Conservation (phyloP, 352 stramenopile species). For the Globisporangium spinosum region DNA sequence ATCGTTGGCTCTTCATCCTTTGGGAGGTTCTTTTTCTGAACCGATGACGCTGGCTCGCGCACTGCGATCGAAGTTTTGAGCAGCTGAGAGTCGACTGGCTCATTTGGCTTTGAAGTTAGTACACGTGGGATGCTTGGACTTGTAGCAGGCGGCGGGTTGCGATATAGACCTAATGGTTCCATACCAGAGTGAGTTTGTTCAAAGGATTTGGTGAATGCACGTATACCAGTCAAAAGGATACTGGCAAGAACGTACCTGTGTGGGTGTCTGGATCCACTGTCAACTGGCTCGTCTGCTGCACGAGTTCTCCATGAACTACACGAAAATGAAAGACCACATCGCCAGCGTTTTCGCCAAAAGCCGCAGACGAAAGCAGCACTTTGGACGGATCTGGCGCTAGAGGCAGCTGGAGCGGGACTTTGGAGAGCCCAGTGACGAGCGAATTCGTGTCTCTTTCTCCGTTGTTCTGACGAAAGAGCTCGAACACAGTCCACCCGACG, state of each 20-base stretch:
- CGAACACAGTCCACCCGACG: constrained; percentile 41
- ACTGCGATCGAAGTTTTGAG: neutral
- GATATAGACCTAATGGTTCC: constrained; percentile 9
- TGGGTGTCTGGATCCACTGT: constrained; percentile 34
- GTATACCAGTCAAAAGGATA: neutral
- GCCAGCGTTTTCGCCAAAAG: constrained; percentile 11
- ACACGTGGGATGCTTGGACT: too few relatives aligned
- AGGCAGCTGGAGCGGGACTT: constrained; percentile 37
- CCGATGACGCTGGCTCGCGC: neutral
- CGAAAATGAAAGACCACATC: constrained; percentile 33
- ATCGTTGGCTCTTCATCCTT: neutral
- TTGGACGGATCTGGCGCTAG: constrained; percentile 42
- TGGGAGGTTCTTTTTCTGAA: neutral
- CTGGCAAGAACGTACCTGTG: constrained; percentile 18
- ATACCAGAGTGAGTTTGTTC: neutral
- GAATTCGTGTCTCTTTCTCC: constrained; percentile 8
- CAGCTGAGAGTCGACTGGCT: neutral
- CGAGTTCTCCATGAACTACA: constrained; percentile 27
- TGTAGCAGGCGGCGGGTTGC: neutral
- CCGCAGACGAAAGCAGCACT: constrained; percentile 17
- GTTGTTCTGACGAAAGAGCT: constrained; percentile 27
- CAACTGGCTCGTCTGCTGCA: constrained; percentile 27
- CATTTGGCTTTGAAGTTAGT: neutral
- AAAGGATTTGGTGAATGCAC: neutral
- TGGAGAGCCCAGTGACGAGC: constrained; percentile 30